Percentiles rank a stretch among this genome's conserved stretches.
phyloP scores from a whole-genome alignment of 129 eudicot species.

The Ambrosia artemisiifolia region DNA sequence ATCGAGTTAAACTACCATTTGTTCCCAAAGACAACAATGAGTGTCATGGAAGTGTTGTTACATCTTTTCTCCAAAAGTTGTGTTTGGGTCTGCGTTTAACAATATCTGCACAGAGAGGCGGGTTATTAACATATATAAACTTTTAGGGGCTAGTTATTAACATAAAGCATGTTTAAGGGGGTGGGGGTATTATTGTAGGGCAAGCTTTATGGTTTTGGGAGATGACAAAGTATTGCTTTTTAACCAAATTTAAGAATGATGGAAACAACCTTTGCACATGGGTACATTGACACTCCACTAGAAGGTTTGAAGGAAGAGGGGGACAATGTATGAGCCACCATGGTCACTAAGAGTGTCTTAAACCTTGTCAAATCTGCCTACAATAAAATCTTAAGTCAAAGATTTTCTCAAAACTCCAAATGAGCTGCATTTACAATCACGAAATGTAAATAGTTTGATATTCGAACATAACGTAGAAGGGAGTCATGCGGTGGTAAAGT shows the following conservation, averaged over 20 bases:
- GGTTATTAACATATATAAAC: too few relatives aligned
- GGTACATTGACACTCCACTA: slow-evolving; percentile 21
- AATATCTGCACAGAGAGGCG: too few relatives aligned
- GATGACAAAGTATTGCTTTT: not conserved
- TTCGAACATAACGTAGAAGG: too few relatives aligned
- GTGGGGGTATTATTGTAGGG: too few relatives aligned
- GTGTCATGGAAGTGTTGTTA: too few relatives aligned
- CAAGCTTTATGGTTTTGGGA: not conserved
- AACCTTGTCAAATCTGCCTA: too few relatives aligned
- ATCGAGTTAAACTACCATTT: too few relatives aligned
- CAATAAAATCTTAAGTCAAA: not conserved
- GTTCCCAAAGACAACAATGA: too few relatives aligned
- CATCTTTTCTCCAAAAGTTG: too few relatives aligned
- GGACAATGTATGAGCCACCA: slow-evolving; percentile 14
- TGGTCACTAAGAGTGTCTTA: not conserved
- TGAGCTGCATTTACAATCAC: slow-evolving; percentile 2
- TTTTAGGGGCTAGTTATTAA: not conserved
- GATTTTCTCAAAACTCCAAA: slow-evolving; percentile 14
- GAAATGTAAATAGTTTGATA: not conserved
- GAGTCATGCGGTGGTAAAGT: too few relatives aligned
- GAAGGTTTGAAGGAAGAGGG: slow-evolving; percentile 4
- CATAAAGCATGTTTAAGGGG: not conserved
- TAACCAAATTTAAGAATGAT: not conserved
- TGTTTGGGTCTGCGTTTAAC: too few relatives aligned
- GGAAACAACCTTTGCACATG: slow-evolving; percentile 14